These are phyloP conservation scores for Wallacemonas sp. DNA, from an alignment of 208 protist genomes.

Conservation along the genomic window DNA sequence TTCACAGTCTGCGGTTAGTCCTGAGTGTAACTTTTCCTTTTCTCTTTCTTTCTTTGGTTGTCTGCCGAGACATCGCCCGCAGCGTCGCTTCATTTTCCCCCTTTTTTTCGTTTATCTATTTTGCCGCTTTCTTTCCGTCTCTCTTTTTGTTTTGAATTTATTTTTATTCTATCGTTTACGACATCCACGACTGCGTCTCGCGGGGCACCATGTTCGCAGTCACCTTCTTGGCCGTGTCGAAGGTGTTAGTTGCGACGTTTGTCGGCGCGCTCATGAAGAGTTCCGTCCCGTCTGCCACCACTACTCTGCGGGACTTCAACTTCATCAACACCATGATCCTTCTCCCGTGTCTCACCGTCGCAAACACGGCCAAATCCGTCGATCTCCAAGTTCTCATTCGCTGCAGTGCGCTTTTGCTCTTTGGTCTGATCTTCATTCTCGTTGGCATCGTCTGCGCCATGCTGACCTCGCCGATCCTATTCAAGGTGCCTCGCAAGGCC, in stretches of 20 bases:
- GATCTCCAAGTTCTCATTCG: slow-evolving; percentile 33
- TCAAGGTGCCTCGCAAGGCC: not conserved
- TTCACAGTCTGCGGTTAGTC: no score
- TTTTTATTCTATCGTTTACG: no score
- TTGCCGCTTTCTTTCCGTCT: not conserved
- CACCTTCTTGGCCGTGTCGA: slow-evolving; percentile 31
- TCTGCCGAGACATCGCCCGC: not conserved
- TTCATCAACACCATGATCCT: slow-evolving; percentile 37
- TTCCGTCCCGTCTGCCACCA: slow-evolving; percentile 24
- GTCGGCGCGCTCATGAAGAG: slow-evolving; percentile 31
- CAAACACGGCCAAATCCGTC: slow-evolving; percentile 34
- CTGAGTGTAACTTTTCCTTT: no score
- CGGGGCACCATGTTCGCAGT: slow-evolving; percentile 22
- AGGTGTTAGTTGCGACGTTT: slow-evolving; percentile 40
- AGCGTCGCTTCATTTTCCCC: not conserved
- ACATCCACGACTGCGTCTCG: no score
- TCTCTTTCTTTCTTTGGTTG: not conserved
- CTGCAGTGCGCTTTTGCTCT: slow-evolving; percentile 39
- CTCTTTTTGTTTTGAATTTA: not conserved
- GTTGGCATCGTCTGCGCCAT: slow-evolving; percentile 22
- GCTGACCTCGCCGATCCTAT: slow-evolving; percentile 11
- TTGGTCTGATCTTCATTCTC: slow-evolving; percentile 25
- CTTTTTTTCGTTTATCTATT: slow-evolving; percentile 21
- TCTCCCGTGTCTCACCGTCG: slow-evolving; percentile 39
- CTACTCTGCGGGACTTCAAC: slow-evolving; percentile 39